These are phyloP conservation scores for Ilyonectria destructans DNA, from an alignment of 2,329 filamentous ascomycete genomes.

Conservation along the genomic window DNA sequence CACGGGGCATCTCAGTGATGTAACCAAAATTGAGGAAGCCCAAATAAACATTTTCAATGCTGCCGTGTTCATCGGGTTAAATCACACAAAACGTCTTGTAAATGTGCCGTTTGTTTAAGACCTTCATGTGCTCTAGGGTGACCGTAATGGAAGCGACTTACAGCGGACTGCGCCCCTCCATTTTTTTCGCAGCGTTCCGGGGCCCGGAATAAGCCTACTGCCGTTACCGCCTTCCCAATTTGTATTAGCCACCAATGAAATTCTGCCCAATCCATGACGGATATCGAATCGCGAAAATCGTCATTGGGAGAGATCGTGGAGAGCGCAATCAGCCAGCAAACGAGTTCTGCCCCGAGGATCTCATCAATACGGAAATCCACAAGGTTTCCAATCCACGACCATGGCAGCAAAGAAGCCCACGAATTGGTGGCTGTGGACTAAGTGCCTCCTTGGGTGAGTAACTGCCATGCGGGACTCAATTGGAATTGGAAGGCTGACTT, in stretches of 20 bases:
- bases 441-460: conserved; percentile 80
- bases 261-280: conserved; percentile 53
- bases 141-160: no score
- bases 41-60: no score
- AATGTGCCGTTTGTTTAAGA: no score
- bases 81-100: no score
- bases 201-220: conserved; percentile 33
- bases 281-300: conserved; percentile 49
- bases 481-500: conserved; percentile 32
- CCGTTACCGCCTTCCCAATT: conserved; percentile 48
- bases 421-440: conserved; percentile 74
- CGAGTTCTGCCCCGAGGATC: conserved; percentile 1
- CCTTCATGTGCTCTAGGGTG: no score
- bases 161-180: no score
- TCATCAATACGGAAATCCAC: not conserved
- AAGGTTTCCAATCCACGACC: not conserved
- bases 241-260: conserved; percentile 27
- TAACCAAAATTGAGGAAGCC: no score
- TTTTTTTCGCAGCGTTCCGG: conserved; percentile 2
- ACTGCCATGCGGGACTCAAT: conserved; percentile 29
- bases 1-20: no score
- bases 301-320: conserved; percentile 46
- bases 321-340: conserved; percentile 19
- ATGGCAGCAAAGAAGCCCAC: conserved; percentile 63
- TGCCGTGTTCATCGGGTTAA: no score